These are phyloP conservation scores for Rhodotorula sp. DNA, from an alignment of 1,284 basidiomycete species.

Conservation along the genomic window DNA sequence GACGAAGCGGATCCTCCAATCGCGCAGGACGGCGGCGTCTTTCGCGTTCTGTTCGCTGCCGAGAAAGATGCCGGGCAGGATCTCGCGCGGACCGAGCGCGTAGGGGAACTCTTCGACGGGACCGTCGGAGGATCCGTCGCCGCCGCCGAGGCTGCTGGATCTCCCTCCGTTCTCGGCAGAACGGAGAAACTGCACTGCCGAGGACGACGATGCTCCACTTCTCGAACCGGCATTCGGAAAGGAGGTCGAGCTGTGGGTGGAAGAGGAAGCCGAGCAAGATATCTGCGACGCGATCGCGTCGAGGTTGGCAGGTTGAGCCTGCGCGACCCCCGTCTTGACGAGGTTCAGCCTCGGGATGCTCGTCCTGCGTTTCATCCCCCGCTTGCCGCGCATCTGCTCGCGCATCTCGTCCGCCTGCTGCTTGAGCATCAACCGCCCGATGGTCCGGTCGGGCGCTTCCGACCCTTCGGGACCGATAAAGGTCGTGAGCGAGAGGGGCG, in stretches of 20 bases:
- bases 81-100: constrained; percentile 76
- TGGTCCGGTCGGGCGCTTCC: constrained; percentile 35
- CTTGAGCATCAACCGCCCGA: constrained; percentile 39
- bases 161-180: neutral
- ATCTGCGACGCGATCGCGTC: neutral
- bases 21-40: constrained; percentile 68
- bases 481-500: constrained; percentile 32
- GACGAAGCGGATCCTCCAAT: constrained; percentile 72
- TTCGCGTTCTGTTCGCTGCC: constrained; percentile 91
- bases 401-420: constrained; percentile 42
- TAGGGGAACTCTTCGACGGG: constrained; percentile 60
- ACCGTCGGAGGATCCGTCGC: neutral
- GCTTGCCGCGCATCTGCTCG: constrained; percentile 37
- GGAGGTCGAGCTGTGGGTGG: constrained; percentile 6
- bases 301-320: constrained; percentile 10
- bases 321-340: constrained; percentile 3
- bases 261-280: constrained; percentile 3
- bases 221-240: neutral
- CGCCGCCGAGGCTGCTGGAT: neutral
- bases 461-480: constrained; percentile 38
- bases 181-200: constrained; percentile 26
- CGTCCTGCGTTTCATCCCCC: constrained; percentile 38
- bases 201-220: neutral
- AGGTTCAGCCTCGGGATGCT: constrained; percentile 34
- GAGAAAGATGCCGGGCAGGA: constrained; percentile 85